phyloP scores from a whole-genome alignment of 2,329 filamentous ascomycete species.

The Neurospora sp. region DNA sequence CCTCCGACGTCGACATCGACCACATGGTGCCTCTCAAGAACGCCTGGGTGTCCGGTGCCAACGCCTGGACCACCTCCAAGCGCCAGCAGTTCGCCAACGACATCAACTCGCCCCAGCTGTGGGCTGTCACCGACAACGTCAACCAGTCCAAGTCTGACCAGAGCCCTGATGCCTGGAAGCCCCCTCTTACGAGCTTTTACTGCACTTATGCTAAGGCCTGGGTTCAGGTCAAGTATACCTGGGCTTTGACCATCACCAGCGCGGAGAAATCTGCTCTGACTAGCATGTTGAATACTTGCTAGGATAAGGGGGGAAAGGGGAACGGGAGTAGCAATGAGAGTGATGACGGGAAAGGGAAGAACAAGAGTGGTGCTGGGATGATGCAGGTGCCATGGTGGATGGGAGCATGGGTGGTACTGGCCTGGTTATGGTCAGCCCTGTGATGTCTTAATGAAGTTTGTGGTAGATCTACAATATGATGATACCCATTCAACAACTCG shows the following conservation, averaged over 20 bases:
- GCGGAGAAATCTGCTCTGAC: constrained; percentile 62
- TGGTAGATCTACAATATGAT: neutral
- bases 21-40: constrained; percentile 76
- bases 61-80: constrained; percentile 57
- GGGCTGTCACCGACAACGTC: constrained; percentile 69
- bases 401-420: neutral
- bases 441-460: neutral
- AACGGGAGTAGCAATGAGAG: neutral
- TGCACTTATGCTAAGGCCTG: constrained; percentile 72
- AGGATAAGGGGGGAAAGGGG: neutral
- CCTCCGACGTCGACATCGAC: constrained; percentile 70
- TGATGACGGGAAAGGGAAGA: neutral
- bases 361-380: neutral
- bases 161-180: constrained; percentile 69
- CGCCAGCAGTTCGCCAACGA: constrained; percentile 70
- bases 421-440: neutral
- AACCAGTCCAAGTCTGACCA: constrained; percentile 67
- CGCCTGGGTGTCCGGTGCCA: constrained; percentile 72
- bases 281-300: constrained; percentile 58
- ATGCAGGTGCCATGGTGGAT: neutral
- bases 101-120: constrained; percentile 62
- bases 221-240: constrained; percentile 70
- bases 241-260: constrained; percentile 56
- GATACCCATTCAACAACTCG: neutral
- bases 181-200: constrained; percentile 56